phyloP scores from a whole-genome alignment of 352 stramenopile genomes.

The Globisporangium rhizosaccharum region DNA sequence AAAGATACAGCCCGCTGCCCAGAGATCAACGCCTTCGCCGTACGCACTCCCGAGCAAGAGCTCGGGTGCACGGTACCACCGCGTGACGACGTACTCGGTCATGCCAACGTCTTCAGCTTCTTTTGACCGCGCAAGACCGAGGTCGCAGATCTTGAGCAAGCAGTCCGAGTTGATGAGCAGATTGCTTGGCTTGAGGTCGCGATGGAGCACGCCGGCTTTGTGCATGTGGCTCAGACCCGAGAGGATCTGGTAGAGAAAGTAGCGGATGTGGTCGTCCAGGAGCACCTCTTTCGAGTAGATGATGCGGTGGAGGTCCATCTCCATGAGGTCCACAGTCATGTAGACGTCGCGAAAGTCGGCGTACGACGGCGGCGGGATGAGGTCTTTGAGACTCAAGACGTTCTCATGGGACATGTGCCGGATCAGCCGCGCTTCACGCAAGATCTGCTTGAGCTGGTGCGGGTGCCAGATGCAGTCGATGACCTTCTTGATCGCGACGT shows the following conservation, averaged over 20 bases:
- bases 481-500: slow-evolving; percentile 90
- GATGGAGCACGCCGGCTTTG: slow-evolving; percentile 76
- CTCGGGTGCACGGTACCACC: slow-evolving; percentile 89
- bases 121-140: slow-evolving; percentile 89
- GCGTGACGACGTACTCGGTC: slow-evolving; percentile 89
- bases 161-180: slow-evolving; percentile 92
- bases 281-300: slow-evolving; percentile 92
- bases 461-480: slow-evolving; percentile 89
- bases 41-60: slow-evolving; percentile 82
- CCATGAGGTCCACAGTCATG: slow-evolving; percentile 90
- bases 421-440: slow-evolving; percentile 81
- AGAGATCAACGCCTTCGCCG: slow-evolving; percentile 79
- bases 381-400: slow-evolving; percentile 75
- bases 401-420: slow-evolving; percentile 86
- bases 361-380: slow-evolving; percentile 81
- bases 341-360: slow-evolving; percentile 86
- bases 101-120: slow-evolving; percentile 87
- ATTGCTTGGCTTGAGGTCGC: slow-evolving; percentile 85
- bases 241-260: slow-evolving; percentile 92
- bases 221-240: slow-evolving; percentile 88
- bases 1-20: slow-evolving; percentile 85
- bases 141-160: slow-evolving; percentile 96
- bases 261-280: slow-evolving; percentile 91
- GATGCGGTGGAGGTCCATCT: slow-evolving; percentile 91
- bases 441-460: slow-evolving; percentile 86